Conservation (phyloP, 352 stramenopile genomes). For the Globisporangium yorkense region DNA sequence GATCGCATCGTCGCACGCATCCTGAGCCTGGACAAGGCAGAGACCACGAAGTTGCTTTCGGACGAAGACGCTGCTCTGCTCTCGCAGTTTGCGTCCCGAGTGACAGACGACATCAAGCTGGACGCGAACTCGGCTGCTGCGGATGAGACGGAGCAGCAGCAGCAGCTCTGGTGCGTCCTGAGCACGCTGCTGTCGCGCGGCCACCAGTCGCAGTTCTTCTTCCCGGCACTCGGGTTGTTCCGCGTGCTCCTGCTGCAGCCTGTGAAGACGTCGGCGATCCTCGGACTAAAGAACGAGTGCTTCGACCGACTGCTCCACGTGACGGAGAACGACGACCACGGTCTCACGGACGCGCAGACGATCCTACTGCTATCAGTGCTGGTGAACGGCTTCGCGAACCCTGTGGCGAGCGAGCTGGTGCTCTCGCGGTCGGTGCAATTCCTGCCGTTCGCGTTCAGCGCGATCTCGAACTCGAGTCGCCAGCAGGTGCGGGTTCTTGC, state of each 20-base stretch:
- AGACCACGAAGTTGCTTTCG: constrained; percentile 14
- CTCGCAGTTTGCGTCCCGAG: constrained; percentile 16
- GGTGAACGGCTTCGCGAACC: constrained; percentile 59
- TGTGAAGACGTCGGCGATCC: constrained; percentile 13
- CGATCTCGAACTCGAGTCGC: constrained; percentile 34
- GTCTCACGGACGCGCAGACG: constrained; percentile 36
- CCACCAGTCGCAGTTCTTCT: constrained; percentile 32
- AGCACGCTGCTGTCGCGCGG: constrained; percentile 33
- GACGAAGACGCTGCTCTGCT: constrained; percentile 27
- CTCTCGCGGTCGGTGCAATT: constrained; percentile 37
- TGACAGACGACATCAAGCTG: constrained; percentile 11
- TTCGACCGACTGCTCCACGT: constrained; percentile 44
- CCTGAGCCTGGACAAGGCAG: constrained; percentile 21
- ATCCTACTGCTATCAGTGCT: constrained; percentile 54
- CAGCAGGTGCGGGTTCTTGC: constrained; percentile 47
- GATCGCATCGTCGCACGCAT: constrained; percentile 42
- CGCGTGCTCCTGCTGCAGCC: constrained; percentile 54
- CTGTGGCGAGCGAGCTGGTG: constrained; percentile 42
- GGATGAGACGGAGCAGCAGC: constrained; percentile 2
- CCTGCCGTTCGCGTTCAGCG: constrained; percentile 62
- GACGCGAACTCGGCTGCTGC: not conserved
- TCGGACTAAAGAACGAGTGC: constrained; percentile 32
- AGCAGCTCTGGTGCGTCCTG: constrained; percentile 38
- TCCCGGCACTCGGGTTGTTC: constrained; percentile 49
- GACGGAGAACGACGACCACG: constrained; percentile 23